These are phyloP conservation scores for Xylaria cubensis DNA, from an alignment of 495 filamentous ascomycete species.

Conservation along the genomic window DNA sequence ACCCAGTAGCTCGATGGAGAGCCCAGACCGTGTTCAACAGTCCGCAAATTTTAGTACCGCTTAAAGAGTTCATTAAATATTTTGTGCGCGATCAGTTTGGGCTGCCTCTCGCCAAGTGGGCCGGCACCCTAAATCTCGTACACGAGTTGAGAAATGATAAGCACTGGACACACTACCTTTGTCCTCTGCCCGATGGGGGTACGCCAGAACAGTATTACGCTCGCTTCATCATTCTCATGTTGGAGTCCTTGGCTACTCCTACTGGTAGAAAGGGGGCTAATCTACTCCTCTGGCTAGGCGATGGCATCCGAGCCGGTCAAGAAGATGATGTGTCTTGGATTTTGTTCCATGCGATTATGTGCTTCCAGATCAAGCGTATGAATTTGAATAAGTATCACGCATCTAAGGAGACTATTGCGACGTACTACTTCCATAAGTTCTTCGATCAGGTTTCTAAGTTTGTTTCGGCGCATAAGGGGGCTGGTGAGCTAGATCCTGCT, in stretches of 20 bases:
- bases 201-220: constrained; percentile 30
- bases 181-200: constrained; percentile 5
- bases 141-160: not conserved
- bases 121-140: constrained; percentile 16
- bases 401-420: not conserved
- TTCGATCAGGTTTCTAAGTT: not conserved
- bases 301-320: not conserved
- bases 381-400: not conserved
- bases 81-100: constrained; percentile 29
- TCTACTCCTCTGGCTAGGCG: constrained; percentile 30
- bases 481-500: not conserved
- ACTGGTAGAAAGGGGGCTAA: not conserved
- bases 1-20: constrained; percentile 26
- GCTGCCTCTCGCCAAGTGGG: constrained; percentile 28
- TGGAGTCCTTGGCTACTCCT: constrained; percentile 16
- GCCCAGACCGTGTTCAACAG: constrained; percentile 33
- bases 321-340: constrained; percentile 30
- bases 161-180: not conserved
- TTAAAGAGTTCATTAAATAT: constrained; percentile 27
- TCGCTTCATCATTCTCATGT: constrained; percentile 28
- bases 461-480: not conserved
- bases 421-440: not conserved
- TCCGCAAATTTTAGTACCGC: constrained; percentile 20
- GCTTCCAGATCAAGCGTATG: constrained; percentile 37
- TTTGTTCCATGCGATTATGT: constrained; percentile 36